A percentile compares a stretch with the other conserved stretches of the same genome.
Evolutionary conservation across 2,329 filamentous ascomycete species (phyloP).

Genomic region (Aspergillus sp.): DNA sequence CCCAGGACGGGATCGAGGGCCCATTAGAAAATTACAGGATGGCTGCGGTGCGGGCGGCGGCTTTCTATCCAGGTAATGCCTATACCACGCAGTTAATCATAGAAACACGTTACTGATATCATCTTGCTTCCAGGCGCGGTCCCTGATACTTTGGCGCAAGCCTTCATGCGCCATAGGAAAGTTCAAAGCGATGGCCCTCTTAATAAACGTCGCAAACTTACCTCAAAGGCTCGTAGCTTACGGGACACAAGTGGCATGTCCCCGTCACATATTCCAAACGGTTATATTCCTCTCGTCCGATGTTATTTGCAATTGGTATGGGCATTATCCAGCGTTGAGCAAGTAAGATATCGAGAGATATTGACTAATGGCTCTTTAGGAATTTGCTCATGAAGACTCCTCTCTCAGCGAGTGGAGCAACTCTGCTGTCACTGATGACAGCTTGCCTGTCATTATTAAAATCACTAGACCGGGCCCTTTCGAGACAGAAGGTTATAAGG

Average conservation of each 20-base stretch:
- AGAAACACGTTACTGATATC: background rate
- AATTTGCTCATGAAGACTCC: conserved; percentile 10
- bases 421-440: background rate
- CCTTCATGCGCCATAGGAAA: conserved; percentile 20
- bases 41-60: conserved; percentile 14
- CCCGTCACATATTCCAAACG: conserved; percentile 19
- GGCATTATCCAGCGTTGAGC: background rate
- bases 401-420: background rate
- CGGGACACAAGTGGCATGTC: conserved; percentile 17
- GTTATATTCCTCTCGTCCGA: conserved; percentile 35
- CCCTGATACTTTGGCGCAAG: conserved; percentile 23
- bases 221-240: conserved; percentile 19
- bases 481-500: background rate
- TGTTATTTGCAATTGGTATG: conserved; percentile 32
- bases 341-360: background rate
- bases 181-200: conserved; percentile 20
- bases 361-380: conserved; percentile 15
- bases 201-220: conserved; percentile 35
- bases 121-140: conserved; percentile 19
- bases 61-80: conserved; percentile 14
- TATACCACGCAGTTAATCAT: background rate
- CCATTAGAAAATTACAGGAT: conserved; percentile 14
- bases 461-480: conserved; percentile 3
- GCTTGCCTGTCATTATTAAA: conserved; percentile 24
- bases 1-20: conserved; percentile 1